Evolutionary conservation across 768 basidiomycete species (phyloP), one percentile per base, ranked within the genome.

Genomic region (Hortiboletus campestris): DNA sequence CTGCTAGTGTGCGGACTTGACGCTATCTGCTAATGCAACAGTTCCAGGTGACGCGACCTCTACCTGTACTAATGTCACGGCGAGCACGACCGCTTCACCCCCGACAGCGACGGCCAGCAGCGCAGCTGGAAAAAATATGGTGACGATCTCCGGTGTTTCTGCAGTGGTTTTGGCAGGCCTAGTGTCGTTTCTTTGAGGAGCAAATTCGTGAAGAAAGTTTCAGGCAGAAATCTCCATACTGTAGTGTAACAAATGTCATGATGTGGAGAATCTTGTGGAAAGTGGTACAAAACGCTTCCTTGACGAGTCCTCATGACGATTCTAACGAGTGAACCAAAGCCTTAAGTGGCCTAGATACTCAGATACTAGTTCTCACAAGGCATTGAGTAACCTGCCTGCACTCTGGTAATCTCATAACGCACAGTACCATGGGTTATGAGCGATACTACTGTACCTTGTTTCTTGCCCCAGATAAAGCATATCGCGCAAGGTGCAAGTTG

Each of bases 1-100:
- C 16, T 11, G 47, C 13, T 64, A 93, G 88, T 94, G 91, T 66
- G 80, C 92, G 36, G 93, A 94, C 72, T 69, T 94, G 62, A 84
- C 85, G 19, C 74, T 95, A 32, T 79, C 84, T 40, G 78, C 74
- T 19, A 78, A 68, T 63, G 76, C 76, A 58, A 78, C 75, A 17
- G 72, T 83, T 32, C 77, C 84, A 1, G 72, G 78, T 34, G 78
- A 74, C 52, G 65, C 75, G 32, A 65, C 67, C 3, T 59, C 61
- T 19, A 39, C 47, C 13, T 78, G 78, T 66, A 49, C 70, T 16
- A 77, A 74, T 49, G 60, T 72, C 32, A 71, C 69, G 28, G 53
- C 69, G 16, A 58, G 48, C 51, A 20, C 31, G 54, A 9, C 32
- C 49, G 41, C 55, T 28, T 46, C 60, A 35, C 46, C 56, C 12